Evolutionary conservation across 2,329 filamentous ascomycete genomes (phyloP), one percentile per base, ranked within the genome.

Genomic region (Pseudocercospora eumusae): DNA sequence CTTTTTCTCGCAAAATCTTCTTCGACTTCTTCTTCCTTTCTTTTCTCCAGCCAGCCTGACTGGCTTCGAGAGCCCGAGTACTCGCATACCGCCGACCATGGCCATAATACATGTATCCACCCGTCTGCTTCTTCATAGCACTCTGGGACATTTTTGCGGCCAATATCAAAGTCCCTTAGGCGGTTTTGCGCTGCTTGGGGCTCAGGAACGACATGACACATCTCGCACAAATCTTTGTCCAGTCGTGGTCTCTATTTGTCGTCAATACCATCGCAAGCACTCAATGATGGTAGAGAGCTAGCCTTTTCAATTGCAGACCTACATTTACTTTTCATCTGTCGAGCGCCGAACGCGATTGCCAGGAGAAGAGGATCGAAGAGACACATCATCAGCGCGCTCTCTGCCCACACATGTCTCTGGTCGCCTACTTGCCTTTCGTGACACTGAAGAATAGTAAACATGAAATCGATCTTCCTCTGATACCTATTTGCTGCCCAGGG

Each of bases 131-230:
- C 36, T 18, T 40, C 36, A 40, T 40, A 40, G 36, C 36, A 40
- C 36, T 40, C 36, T n/a, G 36, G 36, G 36, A n/a, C 13, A 5
- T 40, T 40, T n/a, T 40, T 40, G 44, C 44, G 23, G 44, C 44
- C 44, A 23, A 47, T 5, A 25, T 25, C 44, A 25, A 47, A 25
- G 23, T 47, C 44, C 44, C 23, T 21, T 10, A 23, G 44, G n/a
- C 44, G 44, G 20, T 21, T 4, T 23, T 9, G 44, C 23, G 44
- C 44, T 47, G 44, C 44, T 25, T 20, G 23, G 44, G 44, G 44
- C 44, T 47, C 44, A 47, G 44, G 44, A 47, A 18, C 44, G 44
- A 47, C 23, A 47, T 47, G 44, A 47, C 44, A 21, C 13, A 47
- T 18, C 18, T 4, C 44, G 13, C 23, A 9, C 21, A 2, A 18